These are phyloP conservation scores for Boletus subcaerulescens DNA, from an alignment of 768 basidiomycete genomes.

Conservation along the genomic window DNA sequence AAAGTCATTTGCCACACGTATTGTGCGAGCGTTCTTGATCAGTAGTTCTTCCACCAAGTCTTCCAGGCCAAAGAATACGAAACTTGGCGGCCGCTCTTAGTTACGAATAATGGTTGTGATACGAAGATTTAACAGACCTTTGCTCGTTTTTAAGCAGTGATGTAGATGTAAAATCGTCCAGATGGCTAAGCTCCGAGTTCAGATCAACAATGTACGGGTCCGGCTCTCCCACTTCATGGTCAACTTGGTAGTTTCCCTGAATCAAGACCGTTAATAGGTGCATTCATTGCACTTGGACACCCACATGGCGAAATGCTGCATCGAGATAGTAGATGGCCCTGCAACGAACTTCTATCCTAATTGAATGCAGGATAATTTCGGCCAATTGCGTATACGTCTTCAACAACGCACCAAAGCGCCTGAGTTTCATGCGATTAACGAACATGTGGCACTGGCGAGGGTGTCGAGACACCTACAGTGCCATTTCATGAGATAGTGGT, in stretches of 20 bases:
- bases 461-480: conserved; percentile 54
- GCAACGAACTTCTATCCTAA: conserved; percentile 86
- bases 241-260: conserved; percentile 82
- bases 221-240: conserved; percentile 84
- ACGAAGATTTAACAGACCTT: conserved; percentile 45
- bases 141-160: conserved; percentile 64
- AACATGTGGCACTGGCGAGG: not conserved
- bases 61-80: conserved; percentile 83
- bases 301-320: conserved; percentile 71
- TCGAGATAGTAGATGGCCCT: conserved; percentile 78
- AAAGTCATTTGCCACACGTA: conserved; percentile 65
- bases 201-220: conserved; percentile 87
- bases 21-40: conserved; percentile 67
- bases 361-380: conserved; percentile 80
- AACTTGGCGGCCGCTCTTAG: conserved; percentile 45
- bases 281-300: conserved; percentile 20
- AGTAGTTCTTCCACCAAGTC: conserved; percentile 82
- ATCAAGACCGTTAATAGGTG: conserved; percentile 9
- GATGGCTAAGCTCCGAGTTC: conserved; percentile 73
- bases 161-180: conserved; percentile 64
- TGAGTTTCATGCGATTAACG: conserved; percentile 31
- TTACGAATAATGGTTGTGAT: not conserved
- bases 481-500: conserved; percentile 86
- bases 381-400: conserved; percentile 90
- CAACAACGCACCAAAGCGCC: conserved; percentile 88